Evolutionary conservation across 2,329 filamentous ascomycete species (phyloP), one percentile per base, ranked within the genome.

Genomic region (Phyllosticta citrichinensis): DNA sequence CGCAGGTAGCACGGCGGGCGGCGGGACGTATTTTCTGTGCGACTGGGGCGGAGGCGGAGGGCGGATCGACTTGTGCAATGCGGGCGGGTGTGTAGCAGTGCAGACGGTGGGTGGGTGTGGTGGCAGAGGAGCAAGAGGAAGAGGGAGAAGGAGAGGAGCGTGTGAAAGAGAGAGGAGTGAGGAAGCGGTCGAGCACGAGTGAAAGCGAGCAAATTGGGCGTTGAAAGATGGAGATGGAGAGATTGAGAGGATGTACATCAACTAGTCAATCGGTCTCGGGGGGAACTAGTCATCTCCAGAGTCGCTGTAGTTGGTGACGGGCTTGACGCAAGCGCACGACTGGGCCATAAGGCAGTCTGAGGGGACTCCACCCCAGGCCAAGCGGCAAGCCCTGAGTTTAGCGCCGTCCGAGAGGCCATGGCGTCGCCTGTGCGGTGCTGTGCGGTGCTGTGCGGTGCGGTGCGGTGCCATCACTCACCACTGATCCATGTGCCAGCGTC

Each of bases 1-100:
- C 24, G 58, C 58, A 60, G 57, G 33, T 40, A 40, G 11, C 33
- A 40, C 33, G 33, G 27, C 52, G 57, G 57, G 52, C 57, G 40
- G 57, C 57, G 57, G 57, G 52, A 59, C 52, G 52, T 60, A 10
- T 60, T 52, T 53, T 55, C 54, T 60, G 58, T 60, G 58, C 58
- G 58, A 60, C 58, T 40, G 35, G 53, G 58, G 24, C 58, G 58
- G 52, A 60, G 58, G 24, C 58, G 58, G 52, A 60, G 58, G 58
- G n/a, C 19, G 57, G 33, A 40, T 40, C 33, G 33, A 40, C 11
- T 40, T 40, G 33, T 40, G 33, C 33, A 40, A 40, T 40, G 33
- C 33, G 33, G 14, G 33, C 33, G 33, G 14, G 33, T 14, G 33
- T 40, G 33, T 40, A 12, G 33, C 33, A 40, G 10, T 40, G 33